A percentile compares a stretch with the other conserved stretches of the same genome.
phyloP scores from a whole-genome alignment of 768 basidiomycete species.

The Calvatia gigantea region DNA sequence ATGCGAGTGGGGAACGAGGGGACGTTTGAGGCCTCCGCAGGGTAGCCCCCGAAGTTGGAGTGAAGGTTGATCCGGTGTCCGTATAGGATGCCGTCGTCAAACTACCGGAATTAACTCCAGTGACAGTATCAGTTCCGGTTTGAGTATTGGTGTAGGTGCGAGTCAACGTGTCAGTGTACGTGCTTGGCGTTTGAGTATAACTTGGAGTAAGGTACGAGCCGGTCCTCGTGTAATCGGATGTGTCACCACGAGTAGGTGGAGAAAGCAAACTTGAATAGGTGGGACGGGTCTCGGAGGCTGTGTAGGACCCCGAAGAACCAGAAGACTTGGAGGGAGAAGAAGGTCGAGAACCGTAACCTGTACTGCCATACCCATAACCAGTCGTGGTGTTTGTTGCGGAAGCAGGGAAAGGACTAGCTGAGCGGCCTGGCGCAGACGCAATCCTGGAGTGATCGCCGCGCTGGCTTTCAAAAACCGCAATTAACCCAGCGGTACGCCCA shows the following conservation, averaged over 20 bases:
- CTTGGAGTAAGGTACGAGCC: conserved; percentile 16
- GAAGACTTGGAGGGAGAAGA: conserved; percentile 45
- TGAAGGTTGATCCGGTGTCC: conserved; percentile 38
- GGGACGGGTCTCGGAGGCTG: conserved; percentile 14
- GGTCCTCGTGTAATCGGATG: conserved; percentile 14
- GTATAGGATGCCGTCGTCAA: conserved; percentile 31
- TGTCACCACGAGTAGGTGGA: conserved; percentile 14
- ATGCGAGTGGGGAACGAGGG: conserved; percentile 68
- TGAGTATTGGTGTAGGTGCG: conserved; percentile 31
- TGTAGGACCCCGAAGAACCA: conserved; percentile 24
- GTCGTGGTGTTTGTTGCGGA: conserved; percentile 25
- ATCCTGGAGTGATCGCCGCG: conserved; percentile 49
- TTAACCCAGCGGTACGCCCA: conserved; percentile 64
- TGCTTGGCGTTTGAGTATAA: conserved; percentile 18
- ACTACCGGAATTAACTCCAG: conserved; percentile 28
- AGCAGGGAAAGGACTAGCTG: conserved; percentile 34
- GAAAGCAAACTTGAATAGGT: conserved; percentile 19
- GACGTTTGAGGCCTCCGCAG: conserved; percentile 62
- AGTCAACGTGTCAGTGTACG: conserved; percentile 27
- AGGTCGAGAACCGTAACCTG: conserved; percentile 37
- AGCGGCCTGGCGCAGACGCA: conserved; percentile 45
- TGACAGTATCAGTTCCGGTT: conserved; percentile 38
- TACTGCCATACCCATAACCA: conserved; percentile 28
- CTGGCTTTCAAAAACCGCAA: conserved; percentile 64
- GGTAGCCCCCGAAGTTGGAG: conserved; percentile 40